These are phyloP conservation scores for Aspergillus sp. DNA, from an alignment of 2,329 filamentous ascomycete species.

Conservation along the genomic window DNA sequence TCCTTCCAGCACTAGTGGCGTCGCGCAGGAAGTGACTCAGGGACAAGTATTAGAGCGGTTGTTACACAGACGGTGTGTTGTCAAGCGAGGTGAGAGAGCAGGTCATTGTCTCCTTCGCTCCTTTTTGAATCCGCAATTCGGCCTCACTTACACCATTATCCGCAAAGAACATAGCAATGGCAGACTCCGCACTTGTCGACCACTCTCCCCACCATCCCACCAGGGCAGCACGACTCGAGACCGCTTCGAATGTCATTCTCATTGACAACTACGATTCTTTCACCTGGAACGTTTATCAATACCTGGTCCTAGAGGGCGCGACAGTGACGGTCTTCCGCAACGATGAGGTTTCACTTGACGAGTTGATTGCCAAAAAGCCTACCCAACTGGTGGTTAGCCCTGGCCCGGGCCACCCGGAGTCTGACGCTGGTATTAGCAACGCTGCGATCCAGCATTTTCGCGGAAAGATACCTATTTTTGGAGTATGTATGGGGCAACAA, in stretches of 20 bases:
- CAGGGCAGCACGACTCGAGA: slow-evolving; percentile 69
- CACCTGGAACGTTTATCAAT: slow-evolving; percentile 99
- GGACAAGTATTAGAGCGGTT: background rate
- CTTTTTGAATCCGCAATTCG: background rate
- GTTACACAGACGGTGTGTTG: background rate
- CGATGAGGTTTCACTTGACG: slow-evolving; percentile 82
- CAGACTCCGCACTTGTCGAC: slow-evolving; percentile 59
- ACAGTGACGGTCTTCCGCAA: slow-evolving; percentile 88
- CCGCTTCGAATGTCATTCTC: slow-evolving; percentile 85
- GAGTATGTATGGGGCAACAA: slow-evolving; percentile 99
- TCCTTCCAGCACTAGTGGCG: slow-evolving; percentile 5
- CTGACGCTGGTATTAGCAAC: slow-evolving; percentile 90
- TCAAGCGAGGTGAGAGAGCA: background rate
- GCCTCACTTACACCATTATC: background rate
- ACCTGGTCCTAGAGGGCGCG: slow-evolving; percentile 92
- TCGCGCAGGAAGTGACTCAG: slow-evolving; percentile 11
- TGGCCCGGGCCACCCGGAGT: slow-evolving; percentile 87
- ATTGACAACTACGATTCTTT: slow-evolving; percentile 99
- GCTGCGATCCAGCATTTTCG: slow-evolving; percentile 88
- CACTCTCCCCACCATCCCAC: slow-evolving; percentile 80
- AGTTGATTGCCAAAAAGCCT: slow-evolving; percentile 78
- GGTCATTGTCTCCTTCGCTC: background rate
- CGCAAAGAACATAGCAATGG: slow-evolving; percentile 40
- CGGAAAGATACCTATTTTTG: slow-evolving; percentile 91
- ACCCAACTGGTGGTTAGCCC: slow-evolving; percentile 95